These are phyloP conservation scores for Ettlia oleoabundans DNA, from an alignment of 139 green algal genomes.

Conservation along the genomic window DNA sequence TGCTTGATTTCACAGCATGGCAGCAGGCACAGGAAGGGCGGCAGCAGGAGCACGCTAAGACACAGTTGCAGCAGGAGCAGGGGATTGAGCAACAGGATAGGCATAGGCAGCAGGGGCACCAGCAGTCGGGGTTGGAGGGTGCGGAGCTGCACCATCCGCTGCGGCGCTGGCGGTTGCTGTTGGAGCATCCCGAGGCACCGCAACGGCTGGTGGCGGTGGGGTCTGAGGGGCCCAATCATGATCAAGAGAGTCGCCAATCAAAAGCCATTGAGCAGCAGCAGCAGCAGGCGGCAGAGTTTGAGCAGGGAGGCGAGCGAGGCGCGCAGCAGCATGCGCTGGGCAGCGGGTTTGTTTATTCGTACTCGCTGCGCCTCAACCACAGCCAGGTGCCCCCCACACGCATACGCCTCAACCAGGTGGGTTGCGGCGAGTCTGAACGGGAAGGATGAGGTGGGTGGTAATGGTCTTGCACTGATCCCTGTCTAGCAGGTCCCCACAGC, in stretches of 20 bases:
- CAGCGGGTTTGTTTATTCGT: background rate
- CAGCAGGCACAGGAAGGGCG: background rate
- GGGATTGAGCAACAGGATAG: background rate
- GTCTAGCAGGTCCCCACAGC: too few species aligned
- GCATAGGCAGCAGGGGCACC: background rate
- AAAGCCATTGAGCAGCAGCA: too few species aligned
- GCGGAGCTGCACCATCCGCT: background rate
- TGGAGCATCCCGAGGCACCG: too few species aligned
- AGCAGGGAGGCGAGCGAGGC: too few species aligned
- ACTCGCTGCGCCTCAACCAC: slow-evolving; percentile 74
- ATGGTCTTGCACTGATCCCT: background rate
- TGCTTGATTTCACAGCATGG: slow-evolving; percentile 50
- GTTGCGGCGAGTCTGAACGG: too few species aligned
- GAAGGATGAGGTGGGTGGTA: background rate
- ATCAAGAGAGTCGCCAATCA: too few species aligned
- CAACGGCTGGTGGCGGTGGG: too few species aligned
- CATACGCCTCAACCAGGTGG: slow-evolving; percentile 69
- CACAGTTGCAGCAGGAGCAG: background rate
- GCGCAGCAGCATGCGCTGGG: background rate
- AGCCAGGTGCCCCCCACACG: slow-evolving; percentile 68
- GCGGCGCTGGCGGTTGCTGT: background rate
- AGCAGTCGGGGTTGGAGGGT: background rate
- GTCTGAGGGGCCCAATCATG: too few species aligned
- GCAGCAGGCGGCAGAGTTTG: background rate
- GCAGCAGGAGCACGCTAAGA: background rate